Evolutionary conservation across 352 stramenopile genomes (phyloP).

Genomic region (Nothophytophthora sp.): DNA sequence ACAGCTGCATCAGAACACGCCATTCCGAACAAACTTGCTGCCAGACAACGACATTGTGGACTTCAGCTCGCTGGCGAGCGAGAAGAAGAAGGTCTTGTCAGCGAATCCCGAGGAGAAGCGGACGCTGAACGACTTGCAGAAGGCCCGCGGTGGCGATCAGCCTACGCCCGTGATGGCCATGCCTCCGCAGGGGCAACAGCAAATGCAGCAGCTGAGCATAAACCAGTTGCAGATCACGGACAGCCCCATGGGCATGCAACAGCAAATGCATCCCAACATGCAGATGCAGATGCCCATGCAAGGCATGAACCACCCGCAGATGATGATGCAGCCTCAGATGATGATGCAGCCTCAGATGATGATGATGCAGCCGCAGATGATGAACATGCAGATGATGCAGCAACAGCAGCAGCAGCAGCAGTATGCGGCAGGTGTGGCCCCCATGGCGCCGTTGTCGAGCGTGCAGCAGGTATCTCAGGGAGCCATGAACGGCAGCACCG

Average conservation of each 20-base stretch:
- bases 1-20: conserved; percentile 12
- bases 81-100: conserved; percentile 44
- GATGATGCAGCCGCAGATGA: conserved; percentile 47
- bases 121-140: conserved; percentile 67
- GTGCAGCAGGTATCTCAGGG: conserved; percentile 4
- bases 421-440: conserved; percentile 9
- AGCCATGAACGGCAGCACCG: conserved; percentile 3
- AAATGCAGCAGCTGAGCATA: conserved; percentile 33
- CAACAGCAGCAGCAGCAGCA: conserved; percentile 28
- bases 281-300: conserved; percentile 40
- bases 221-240: conserved; percentile 40
- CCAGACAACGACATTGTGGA: conserved; percentile 75
- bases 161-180: conserved; percentile 44
- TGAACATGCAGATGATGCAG: conserved; percentile 29
- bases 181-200: conserved; percentile 28
- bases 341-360: conserved; percentile 30
- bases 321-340: conserved; percentile 17
- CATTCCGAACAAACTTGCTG: conserved; percentile 53
- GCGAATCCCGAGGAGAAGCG: conserved; percentile 35
- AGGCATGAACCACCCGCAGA: conserved; percentile 30
- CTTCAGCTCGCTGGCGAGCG: conserved; percentile 50
- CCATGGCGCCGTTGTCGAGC: conserved; percentile 11
- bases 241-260: conserved; percentile 26
- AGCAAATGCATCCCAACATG: conserved; percentile 42
- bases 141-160: conserved; percentile 32